Evolutionary conservation across 495 filamentous ascomycete species (phyloP), one percentile per base, ranked within the genome.

Genomic region (Penicillium chermesinum): DNA sequence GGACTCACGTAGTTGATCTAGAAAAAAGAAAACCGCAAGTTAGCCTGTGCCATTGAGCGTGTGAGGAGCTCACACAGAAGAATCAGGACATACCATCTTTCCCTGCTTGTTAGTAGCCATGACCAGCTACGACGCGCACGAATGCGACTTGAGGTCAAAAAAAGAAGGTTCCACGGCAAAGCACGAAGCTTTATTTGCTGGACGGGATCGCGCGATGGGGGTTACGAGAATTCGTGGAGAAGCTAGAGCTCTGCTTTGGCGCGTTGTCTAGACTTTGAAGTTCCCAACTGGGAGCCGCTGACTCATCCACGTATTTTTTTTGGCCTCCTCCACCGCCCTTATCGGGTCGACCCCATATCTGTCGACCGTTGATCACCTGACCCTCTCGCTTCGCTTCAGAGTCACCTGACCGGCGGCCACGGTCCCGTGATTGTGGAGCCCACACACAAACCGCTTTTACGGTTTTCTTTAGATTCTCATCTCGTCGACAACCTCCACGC

Each of bases 1-100:
- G n/a, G n/a, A n/a, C 90, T 75, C 86, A 98, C 93, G 73, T 95
- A 88, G 72, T 95, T 95, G 85, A 87, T 84, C 93, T 98, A 80
- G 53, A 64, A 49, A 58, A 27, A n/a, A n/a, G n/a, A n/a, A n/a
- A n/a, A n/a, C n/a, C 9, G 52, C 63, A 58, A 64, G 84, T 95
- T 78, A 95, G 88, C 82, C 74, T 74, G 71, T 60, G 61, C 69
- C 74, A 63, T 81, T 86, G 76, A 85, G 82, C 77, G 69, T 64
- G 48, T 32, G 33, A 65, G 64, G 49, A 48, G 48, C 47, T 49
- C 32, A 42, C 52, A 43, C 52, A 53, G 48, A 49, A 46, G 69
- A 53, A 60, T 63, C 47, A n/a, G 54, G 36, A 69, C 89, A 84
- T 76, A 97, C 93, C 93, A 98, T 97, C 79, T 96, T 96, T 68